Percentiles rank a stretch among this genome's conserved stretches.
These are phyloP conservation scores for Euphorbia neoarborescens DNA, from an alignment of 441 rosid species.

Conservation along the genomic window DNA sequence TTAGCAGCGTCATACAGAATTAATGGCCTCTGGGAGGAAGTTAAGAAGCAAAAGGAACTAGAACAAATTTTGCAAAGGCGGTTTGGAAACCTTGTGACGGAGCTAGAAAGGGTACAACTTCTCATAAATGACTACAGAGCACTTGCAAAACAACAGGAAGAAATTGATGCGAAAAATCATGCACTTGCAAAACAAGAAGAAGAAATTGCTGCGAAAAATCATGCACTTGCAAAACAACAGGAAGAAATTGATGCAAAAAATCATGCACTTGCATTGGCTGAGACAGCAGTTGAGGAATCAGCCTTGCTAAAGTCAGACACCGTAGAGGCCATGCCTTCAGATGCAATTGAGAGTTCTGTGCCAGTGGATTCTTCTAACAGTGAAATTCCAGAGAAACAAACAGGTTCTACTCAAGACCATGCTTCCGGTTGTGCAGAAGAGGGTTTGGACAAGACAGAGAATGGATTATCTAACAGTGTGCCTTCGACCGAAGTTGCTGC, in stretches of 20 bases:
- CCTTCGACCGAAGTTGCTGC: slow-evolving; percentile 14
- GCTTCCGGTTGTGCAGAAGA: not conserved
- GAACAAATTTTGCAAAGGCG: slow-evolving; percentile 64
- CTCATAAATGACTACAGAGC: slow-evolving; percentile 36
- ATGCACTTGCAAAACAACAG: slow-evolving; percentile 16
- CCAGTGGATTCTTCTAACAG: slow-evolving; percentile 16
- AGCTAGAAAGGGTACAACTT: slow-evolving; percentile 47
- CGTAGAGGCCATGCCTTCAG: slow-evolving; percentile 11
- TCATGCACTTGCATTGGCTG: slow-evolving; percentile 25
- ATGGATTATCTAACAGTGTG: slow-evolving; percentile 7
- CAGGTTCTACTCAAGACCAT: slow-evolving; percentile 3
- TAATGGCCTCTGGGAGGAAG: slow-evolving; percentile 71
- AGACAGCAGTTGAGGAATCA: slow-evolving; percentile 24
- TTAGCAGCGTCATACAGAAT: slow-evolving; percentile 76
- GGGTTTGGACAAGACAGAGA: slow-evolving; percentile 22
- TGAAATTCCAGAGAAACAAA: slow-evolving; percentile 19
- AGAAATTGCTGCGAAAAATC: slow-evolving; percentile 37
- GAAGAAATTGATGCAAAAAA: too few species aligned
- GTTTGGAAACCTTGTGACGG: slow-evolving; percentile 59
- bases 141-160: slow-evolving; percentile 11
- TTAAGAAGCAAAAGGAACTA: slow-evolving; percentile 77
- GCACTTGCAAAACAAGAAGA: slow-evolving; percentile 40
- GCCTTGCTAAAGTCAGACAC: slow-evolving; percentile 24
- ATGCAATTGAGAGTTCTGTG: slow-evolving; percentile 16
- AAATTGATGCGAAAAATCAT: not conserved